A percentile compares a stretch with the other conserved stretches of the same genome.
Evolutionary conservation across 345 rosid genomes (phyloP).

Genomic region (Streptanthus diversifolius): DNA sequence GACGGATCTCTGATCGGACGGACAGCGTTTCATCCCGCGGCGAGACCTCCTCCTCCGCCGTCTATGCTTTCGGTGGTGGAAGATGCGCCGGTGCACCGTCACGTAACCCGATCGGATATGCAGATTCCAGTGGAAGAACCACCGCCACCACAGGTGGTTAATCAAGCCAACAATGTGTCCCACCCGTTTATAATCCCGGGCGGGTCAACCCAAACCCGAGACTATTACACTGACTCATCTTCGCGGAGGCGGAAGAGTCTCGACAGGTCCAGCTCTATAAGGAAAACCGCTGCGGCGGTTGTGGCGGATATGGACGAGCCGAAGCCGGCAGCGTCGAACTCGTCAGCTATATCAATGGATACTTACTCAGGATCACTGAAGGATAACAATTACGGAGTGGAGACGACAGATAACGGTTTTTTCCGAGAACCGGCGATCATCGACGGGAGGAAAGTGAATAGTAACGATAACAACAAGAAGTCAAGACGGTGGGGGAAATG

Average conservation of each 20-base stretch:
- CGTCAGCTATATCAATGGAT: constrained; percentile 55
- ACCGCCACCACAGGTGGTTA: background rate
- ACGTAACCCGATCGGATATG: constrained; percentile 61
- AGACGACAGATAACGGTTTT: constrained; percentile 44
- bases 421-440: constrained; percentile 42
- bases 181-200: constrained; percentile 58
- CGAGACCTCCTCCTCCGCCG: constrained; percentile 69
- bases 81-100: constrained; percentile 63
- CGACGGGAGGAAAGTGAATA: constrained; percentile 37
- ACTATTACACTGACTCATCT: constrained; percentile 81
- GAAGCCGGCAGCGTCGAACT: constrained; percentile 54
- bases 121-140: constrained; percentile 93
- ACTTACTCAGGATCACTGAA: constrained; percentile 66
- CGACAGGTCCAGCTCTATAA: constrained; percentile 76
- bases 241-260: constrained; percentile 85
- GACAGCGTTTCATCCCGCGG: constrained; percentile 23
- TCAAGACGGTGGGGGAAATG: constrained; percentile 82
- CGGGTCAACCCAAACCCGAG: constrained; percentile 89
- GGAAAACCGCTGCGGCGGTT: constrained; percentile 78
- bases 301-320: constrained; percentile 88
- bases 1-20: constrained; percentile 85
- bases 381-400: constrained; percentile 52
- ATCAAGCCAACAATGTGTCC: background rate
- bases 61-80: constrained; percentile 87
- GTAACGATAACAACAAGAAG: constrained; percentile 58